phyloP scores from a whole-genome alignment of 139 green algal genomes.

The Zygnema circumcarinatum region DNA sequence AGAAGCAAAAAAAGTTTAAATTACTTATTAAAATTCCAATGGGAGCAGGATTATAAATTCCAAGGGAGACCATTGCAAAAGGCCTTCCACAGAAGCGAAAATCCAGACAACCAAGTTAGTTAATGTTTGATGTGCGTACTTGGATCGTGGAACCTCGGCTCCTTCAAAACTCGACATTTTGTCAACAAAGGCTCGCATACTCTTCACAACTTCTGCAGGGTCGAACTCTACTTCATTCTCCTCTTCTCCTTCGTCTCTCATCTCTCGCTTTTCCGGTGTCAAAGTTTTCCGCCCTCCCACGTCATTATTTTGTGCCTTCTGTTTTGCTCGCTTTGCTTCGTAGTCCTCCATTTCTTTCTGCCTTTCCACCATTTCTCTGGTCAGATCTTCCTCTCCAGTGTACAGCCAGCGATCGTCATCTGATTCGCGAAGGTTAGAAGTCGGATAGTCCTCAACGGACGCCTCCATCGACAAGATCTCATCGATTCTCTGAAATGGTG shows the following conservation, averaged over 20 bases:
- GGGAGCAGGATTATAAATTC: too few relatives aligned
- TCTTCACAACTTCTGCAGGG: slow-evolving; percentile 19
- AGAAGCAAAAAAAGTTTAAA: too few relatives aligned
- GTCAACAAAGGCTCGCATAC: slow-evolving; percentile 44
- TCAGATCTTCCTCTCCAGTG: slow-evolving; percentile 46
- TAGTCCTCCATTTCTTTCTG: slow-evolving; percentile 53
- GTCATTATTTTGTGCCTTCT: background rate
- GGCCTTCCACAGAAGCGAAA: background rate
- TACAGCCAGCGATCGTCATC: slow-evolving; percentile 53
- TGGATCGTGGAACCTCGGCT: slow-evolving; percentile 35
- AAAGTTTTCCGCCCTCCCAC: background rate
- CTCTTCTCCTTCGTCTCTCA: background rate
- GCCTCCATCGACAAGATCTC: slow-evolving; percentile 20
- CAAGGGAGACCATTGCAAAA: too few relatives aligned
- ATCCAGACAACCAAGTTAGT: background rate
- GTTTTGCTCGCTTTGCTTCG: slow-evolving; percentile 18
- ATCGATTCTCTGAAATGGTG: slow-evolving; percentile 16
- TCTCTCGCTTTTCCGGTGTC: slow-evolving; percentile 15
- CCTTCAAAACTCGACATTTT: slow-evolving; percentile 51
- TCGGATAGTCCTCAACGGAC: slow-evolving; percentile 46
- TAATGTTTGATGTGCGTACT: slow-evolving; percentile 1
- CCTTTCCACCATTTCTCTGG: slow-evolving; percentile 19
- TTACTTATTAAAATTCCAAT: too few relatives aligned
- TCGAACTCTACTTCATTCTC: slow-evolving; percentile 29
- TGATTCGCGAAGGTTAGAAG: slow-evolving; percentile 8